Conservation (phyloP, 352 stramenopile genomes). For the Phytophthora brassicae region DNA sequence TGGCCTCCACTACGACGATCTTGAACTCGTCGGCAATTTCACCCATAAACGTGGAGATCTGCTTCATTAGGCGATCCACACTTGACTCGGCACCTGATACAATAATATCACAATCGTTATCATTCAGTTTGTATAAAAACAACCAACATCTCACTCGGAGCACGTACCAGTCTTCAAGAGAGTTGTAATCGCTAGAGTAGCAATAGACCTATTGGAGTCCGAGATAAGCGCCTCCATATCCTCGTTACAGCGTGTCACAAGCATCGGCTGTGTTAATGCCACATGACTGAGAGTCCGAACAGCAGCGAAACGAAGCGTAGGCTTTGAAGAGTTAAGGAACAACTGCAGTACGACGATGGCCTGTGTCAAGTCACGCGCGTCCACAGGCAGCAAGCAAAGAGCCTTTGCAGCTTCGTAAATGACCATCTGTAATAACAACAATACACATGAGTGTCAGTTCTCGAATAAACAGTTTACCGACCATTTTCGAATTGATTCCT, state of each 20-base stretch:
- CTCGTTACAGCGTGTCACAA: constrained; percentile 98
- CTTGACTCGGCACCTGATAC: constrained; percentile 89
- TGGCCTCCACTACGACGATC: constrained; percentile 97
- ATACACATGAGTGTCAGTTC: background rate
- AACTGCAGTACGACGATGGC: constrained; percentile 98
- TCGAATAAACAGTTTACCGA: background rate
- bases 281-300: constrained; percentile 96
- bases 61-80: constrained; percentile 96
- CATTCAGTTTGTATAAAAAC: constrained; percentile 2
- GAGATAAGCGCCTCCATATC: constrained; percentile 98
- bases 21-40: constrained; percentile 99
- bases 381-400: constrained; percentile 95
- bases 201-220: constrained; percentile 98
- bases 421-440: constrained; percentile 90
- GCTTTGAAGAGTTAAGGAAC: constrained; percentile 94
- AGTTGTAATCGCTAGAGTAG: constrained; percentile 98
- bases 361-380: constrained; percentile 94
- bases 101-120: background rate
- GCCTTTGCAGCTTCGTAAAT: constrained; percentile 98
- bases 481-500: background rate
- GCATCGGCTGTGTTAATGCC: constrained; percentile 90
- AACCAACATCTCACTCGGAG: background rate
- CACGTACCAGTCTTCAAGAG: constrained; percentile 95
- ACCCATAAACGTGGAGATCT: constrained; percentile 98
- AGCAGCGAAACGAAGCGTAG: constrained; percentile 95